phyloP scores from a whole-genome alignment of 495 filamentous ascomycete genomes.

The Darksidea phi region DNA sequence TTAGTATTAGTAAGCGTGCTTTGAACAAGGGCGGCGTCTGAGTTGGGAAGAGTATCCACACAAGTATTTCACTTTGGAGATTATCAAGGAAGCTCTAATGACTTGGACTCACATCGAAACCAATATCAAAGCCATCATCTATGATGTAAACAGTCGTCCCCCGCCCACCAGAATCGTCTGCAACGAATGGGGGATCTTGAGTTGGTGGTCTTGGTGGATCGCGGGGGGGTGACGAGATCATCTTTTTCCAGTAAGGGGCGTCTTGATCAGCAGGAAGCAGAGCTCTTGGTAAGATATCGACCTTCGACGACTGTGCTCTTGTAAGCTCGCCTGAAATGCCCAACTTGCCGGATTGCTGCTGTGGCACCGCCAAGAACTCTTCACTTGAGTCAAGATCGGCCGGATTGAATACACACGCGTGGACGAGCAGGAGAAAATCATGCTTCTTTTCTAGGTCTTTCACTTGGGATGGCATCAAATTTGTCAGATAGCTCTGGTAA shows the following conservation, averaged over 20 bases:
- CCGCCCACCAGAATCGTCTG: constrained; percentile 1
- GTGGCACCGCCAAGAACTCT: no score
- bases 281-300: background rate
- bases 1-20: no score
- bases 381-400: no score
- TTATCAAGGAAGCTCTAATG: background rate
- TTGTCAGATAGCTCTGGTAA: constrained; percentile 5
- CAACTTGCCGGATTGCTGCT: no score
- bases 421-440: no score
- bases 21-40: no score
- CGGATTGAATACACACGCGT: no score
- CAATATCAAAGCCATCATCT: constrained; percentile 11
- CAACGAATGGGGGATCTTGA: background rate
- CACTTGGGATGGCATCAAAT: background rate
- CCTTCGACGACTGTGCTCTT: no score
- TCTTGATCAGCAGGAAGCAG: background rate
- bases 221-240: constrained; percentile 3
- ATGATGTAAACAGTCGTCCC: constrained; percentile 4
- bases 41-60: no score
- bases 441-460: background rate
- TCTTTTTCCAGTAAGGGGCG: constrained; percentile 17
- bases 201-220: no score
- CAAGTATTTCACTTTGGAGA: no score
- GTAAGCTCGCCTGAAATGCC: no score
- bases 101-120: background rate